Conservation (phyloP, 495 filamentous ascomycete genomes). For the Lentithecium fluviatile region DNA sequence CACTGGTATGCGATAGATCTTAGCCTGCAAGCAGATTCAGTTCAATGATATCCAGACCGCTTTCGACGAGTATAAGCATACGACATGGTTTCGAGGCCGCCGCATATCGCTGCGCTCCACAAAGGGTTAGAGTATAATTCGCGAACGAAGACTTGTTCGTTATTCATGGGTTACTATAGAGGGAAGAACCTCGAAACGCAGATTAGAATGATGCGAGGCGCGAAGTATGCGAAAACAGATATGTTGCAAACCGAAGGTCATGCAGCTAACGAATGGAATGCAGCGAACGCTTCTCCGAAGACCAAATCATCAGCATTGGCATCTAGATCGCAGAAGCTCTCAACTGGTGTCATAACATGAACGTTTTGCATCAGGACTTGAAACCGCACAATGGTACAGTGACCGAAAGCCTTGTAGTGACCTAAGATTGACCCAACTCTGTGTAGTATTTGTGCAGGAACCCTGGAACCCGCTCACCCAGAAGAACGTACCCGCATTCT, state of each 20-base stretch:
- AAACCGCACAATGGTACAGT: constrained; percentile 6
- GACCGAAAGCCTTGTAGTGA: not conserved
- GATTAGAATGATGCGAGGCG: constrained; percentile 1
- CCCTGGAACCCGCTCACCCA: constrained; percentile 11
- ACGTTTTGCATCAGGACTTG: constrained; percentile 13
- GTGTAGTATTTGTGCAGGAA: constrained; percentile 2
- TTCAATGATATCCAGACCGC: not conserved
- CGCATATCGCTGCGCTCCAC: constrained; percentile 10
- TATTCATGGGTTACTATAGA: constrained; percentile 22
- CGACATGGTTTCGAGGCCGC: constrained; percentile 3
- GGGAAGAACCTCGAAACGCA: constrained; percentile 8
- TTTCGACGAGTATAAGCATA: constrained; percentile 7
- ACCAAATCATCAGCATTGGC: constrained; percentile 15
- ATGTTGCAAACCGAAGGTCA: not conserved
- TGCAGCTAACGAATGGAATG: not conserved
- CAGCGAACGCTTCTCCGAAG: constrained; percentile 7
- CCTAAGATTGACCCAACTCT: not conserved
- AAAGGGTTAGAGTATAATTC: constrained; percentile 9
- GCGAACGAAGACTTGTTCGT: constrained; percentile 3
- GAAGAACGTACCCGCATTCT: not conserved
- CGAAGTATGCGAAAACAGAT: not conserved
- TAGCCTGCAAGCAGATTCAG: constrained; percentile 21
- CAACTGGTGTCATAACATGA: constrained; percentile 9
- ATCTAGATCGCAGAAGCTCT: constrained; percentile 12
- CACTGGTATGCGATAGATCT: not conserved